Evolutionary conservation across 73 alveolate genomes (phyloP).

Genomic region (Halteria grandinella): DNA sequence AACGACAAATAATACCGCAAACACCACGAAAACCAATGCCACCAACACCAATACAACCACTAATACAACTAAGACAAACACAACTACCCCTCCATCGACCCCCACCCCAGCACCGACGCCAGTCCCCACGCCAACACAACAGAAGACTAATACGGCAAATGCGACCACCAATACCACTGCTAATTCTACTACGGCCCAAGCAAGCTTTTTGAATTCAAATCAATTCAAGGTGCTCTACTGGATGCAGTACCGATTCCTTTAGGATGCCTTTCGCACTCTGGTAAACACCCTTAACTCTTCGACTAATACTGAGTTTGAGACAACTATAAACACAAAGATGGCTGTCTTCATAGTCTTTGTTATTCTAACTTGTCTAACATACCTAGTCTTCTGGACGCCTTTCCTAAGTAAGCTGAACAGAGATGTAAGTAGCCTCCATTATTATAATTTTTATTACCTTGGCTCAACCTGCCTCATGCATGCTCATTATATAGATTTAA

Average conservation of each 20-base stretch:
- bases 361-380: background rate
- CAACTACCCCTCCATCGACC: background rate
- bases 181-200: background rate
- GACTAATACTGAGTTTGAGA: background rate
- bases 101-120: background rate
- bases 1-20: no score
- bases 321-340: slow-evolving; percentile 28
- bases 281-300: background rate
- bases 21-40: no score
- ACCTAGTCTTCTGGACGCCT: slow-evolving; percentile 42
- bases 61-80: background rate
- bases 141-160: background rate
- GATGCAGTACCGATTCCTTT: slow-evolving; percentile 32
- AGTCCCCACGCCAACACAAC: no score
- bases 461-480: no score
- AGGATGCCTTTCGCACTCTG: slow-evolving; percentile 3
- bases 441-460: background rate
- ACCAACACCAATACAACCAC: background rate
- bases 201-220: slow-evolving; percentile 2
- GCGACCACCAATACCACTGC: background rate
- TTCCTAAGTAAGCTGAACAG: slow-evolving; percentile 31
- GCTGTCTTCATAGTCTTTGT: slow-evolving; percentile 27
- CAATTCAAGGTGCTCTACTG: slow-evolving; percentile 5
- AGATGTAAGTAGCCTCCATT: slow-evolving; percentile 5
- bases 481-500: slow-evolving; percentile 49